Conservation (phyloP, 768 basidiomycete species). For the Lyophyllum atratum region DNA sequence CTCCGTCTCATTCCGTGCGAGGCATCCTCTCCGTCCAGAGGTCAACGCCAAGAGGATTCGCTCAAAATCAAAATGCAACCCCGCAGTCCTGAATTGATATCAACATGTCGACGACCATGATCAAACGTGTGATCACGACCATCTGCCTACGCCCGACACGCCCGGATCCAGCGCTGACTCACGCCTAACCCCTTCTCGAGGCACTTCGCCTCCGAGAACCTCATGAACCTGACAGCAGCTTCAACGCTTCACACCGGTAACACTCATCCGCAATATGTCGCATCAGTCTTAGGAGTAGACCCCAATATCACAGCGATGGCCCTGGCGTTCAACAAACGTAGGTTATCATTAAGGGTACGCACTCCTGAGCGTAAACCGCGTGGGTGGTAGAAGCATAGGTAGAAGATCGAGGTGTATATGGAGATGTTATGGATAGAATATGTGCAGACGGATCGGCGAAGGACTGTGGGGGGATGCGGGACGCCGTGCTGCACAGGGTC, state of each 20-base stretch:
- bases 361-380: not conserved
- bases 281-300: not conserved
- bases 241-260: not conserved
- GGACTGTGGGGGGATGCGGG: not conserved
- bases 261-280: not conserved
- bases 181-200: not conserved
- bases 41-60: not conserved
- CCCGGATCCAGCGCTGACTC: not conserved
- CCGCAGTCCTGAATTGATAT: not conserved
- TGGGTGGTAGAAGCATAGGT: not conserved
- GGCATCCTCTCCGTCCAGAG: not conserved
- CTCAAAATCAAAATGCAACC: not conserved
- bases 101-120: not conserved
- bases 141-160: not conserved
- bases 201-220: not conserved
- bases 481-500: not conserved
- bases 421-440: not conserved
- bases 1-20: not conserved
- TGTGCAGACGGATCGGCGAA: constrained; percentile 3
- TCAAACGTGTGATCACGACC: not conserved
- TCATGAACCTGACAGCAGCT: not conserved
- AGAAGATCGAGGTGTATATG: not conserved
- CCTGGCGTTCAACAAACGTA: not conserved
- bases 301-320: not conserved
- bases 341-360: not conserved